Percentiles rank a stretch among this genome's conserved stretches.
Conservation (phyloP, 116 monocot genomes). For the Posidonia oceanica region DNA sequence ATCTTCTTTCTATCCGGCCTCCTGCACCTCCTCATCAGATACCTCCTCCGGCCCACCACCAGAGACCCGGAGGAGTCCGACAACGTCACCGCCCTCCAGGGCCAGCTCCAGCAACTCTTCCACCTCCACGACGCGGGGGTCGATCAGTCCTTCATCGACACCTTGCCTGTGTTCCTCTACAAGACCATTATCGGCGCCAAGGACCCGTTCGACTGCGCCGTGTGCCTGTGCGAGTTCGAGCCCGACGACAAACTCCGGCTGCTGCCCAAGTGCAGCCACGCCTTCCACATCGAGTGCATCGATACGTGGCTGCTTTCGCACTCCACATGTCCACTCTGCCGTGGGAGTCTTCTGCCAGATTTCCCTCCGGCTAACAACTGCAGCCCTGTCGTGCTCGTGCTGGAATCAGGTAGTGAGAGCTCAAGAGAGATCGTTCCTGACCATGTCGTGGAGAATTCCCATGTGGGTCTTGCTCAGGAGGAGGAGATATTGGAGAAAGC, state of each 20-base stretch:
- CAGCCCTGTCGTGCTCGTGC: conserved; percentile 23
- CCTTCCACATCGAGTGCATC: conserved; percentile 66
- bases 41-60: conserved; percentile 28
- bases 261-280: conserved; percentile 64
- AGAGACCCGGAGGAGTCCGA: conserved; percentile 29
- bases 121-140: conserved; percentile 81
- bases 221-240: conserved; percentile 65
- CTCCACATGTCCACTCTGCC: conserved; percentile 66
- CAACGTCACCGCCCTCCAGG: conserved; percentile 50
- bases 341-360: conserved; percentile 31
- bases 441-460: neutral
- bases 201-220: conserved; percentile 60
- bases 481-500: conserved; percentile 6
- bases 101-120: conserved; percentile 84
- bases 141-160: conserved; percentile 73
- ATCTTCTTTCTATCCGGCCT: conserved; percentile 74
- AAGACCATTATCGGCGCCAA: conserved; percentile 43
- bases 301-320: conserved; percentile 66
- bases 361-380: neutral
- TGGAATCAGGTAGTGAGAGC: conserved; percentile 23
- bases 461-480: neutral
- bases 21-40: conserved; percentile 60
- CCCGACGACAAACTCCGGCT: conserved; percentile 53
- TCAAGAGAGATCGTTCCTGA: conserved; percentile 16
- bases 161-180: conserved; percentile 63